Base-by-base conservation (phyloP, 164 flowering plant genomes). In the Houttuynia cordata region DNA sequence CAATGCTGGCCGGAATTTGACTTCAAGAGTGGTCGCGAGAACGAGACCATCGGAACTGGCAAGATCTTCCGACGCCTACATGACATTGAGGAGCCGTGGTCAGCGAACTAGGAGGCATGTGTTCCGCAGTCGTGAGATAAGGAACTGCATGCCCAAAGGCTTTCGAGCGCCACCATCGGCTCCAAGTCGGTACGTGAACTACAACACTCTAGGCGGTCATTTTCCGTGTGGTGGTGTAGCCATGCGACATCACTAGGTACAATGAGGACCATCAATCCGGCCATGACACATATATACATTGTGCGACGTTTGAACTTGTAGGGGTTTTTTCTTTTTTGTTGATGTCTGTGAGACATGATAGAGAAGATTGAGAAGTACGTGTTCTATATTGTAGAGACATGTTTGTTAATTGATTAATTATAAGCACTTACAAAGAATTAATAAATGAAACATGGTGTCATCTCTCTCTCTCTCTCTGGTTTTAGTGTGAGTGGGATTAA, bases 61-160 rank as follows among this genome's bases (percentile, higher is more conserved):
- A 13, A 41, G 34, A 34, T n/a, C 23, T 56, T 17, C 14, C 49
- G 12, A 30, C 50, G 6, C 62, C 18, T 61, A 58, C 8, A 68
- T 30, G 13, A 73, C 71, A 4, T 41, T 77, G 69, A 71, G 70
- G 30, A 51, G 53, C 19, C 60, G 49, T 1, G 49, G 49, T 1
- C 6, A 53, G 12, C 15, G 7, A n/a, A 66, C 63, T 55, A 70
- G 66, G 59, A 53, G 51, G 1, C 68, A 51, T 21, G 67, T 61
- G 34, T 78, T 75, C 20, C 63, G 61, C 6, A 77, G 51, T 21
- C 74, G 56, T 19, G 78, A 70, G 59, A 61, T 82, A 23, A 69
- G 69, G 51, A 65, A 59, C 49, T 89, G 91, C 77, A 17, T 77
- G 77, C 97, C 97, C 0, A 90, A 83, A 67, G 92, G 91, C 20